Conservation (phyloP, 2,329 filamentous ascomycete species). For the Fusarium dimerum region DNA sequence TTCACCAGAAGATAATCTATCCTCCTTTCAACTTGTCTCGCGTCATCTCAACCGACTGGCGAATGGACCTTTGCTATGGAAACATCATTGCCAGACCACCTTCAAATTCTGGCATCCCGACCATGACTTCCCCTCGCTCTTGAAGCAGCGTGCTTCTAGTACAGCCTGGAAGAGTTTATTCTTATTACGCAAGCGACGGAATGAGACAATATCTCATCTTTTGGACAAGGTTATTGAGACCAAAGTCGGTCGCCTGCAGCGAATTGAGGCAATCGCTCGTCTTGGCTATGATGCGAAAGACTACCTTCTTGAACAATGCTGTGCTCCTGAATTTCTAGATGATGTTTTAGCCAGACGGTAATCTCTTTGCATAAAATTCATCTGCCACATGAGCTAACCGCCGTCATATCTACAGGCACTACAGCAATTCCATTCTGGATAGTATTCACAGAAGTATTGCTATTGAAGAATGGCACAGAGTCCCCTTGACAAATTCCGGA, state of each 20-base stretch:
- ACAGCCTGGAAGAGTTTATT: constrained; percentile 78
- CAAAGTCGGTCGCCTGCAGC: constrained; percentile 68
- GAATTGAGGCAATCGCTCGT: constrained; percentile 69
- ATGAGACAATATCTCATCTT: constrained; percentile 51
- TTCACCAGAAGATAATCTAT: constrained; percentile 56
- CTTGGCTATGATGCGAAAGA: constrained; percentile 90
- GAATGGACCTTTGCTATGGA: constrained; percentile 78
- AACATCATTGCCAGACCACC: constrained; percentile 65
- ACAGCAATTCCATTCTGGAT: constrained; percentile 71
- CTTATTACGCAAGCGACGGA: constrained; percentile 53
- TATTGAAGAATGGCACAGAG: constrained; percentile 70
- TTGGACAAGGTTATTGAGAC: constrained; percentile 71
- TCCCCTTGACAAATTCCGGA: constrained; percentile 24
- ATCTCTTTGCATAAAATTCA: constrained; percentile 33
- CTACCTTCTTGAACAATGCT: constrained; percentile 68
- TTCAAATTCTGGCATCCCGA: constrained; percentile 76
- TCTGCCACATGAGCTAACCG: background rate
- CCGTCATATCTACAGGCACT: constrained; percentile 57
- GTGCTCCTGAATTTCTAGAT: constrained; percentile 57
- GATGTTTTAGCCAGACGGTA: constrained; percentile 77
- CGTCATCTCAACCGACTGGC: constrained; percentile 65
- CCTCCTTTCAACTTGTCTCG: constrained; percentile 54
- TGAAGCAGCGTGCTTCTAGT: constrained; percentile 51
- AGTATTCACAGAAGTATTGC: constrained; percentile 81
- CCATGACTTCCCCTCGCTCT: constrained; percentile 61